Percentiles rank a stretch among this genome's conserved stretches.
These are phyloP conservation scores for Cardamine resedifolia DNA, from an alignment of 345 rosid genomes.

Conservation along the genomic window DNA sequence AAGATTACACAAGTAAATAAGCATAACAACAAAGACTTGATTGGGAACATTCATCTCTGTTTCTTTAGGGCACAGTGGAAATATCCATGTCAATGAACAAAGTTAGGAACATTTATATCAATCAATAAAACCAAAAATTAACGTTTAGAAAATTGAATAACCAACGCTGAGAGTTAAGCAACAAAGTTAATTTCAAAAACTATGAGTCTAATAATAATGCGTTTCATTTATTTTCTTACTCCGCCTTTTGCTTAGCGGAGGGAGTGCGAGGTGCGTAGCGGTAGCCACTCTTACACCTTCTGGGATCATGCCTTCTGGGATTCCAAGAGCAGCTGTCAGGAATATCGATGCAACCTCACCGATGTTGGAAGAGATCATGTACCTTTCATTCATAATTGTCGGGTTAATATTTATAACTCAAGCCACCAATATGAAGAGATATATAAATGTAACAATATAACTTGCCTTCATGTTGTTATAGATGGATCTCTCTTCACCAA, in stretches of 20 bases:
- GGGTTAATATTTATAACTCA: background rate
- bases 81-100: too few relatives aligned
- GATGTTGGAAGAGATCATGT: constrained; percentile 96
- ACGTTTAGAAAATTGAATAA: background rate
- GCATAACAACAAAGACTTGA: background rate
- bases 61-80: background rate
- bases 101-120: background rate
- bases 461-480: constrained; percentile 96
- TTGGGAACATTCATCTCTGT: background rate
- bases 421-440: background rate
- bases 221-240: constrained; percentile 11
- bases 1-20: background rate
- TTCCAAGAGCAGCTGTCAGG: constrained; percentile 93
- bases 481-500: constrained; percentile 95
- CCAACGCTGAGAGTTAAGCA: constrained; percentile 1
- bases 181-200: constrained; percentile 26
- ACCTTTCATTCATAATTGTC: constrained; percentile 50
- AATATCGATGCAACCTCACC: constrained; percentile 98
- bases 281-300: constrained; percentile 56
- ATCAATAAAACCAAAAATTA: constrained; percentile 16
- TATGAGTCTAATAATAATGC: constrained; percentile 19
- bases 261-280: constrained; percentile 38
- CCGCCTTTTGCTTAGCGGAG: constrained; percentile 50
- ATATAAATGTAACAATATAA: background rate
- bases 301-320: constrained; percentile 98